A percentile compares a stretch with the other conserved stretches of the same genome.
Conservation (phyloP, 192 early-diverging fungal species). For the Entomortierella beljakovae region DNA sequence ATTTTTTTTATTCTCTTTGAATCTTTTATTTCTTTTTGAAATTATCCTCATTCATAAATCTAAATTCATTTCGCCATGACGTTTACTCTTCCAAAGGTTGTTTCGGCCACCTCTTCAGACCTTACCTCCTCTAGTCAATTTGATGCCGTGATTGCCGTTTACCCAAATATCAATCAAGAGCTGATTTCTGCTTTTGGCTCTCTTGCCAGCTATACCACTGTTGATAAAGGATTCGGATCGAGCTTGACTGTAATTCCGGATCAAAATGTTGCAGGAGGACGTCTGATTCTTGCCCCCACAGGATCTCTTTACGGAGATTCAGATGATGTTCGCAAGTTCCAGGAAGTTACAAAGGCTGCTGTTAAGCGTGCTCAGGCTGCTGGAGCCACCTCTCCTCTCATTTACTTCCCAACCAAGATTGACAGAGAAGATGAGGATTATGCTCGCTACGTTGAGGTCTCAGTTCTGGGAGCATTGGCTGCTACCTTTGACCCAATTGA, state of each 20-base stretch:
- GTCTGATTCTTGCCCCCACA: conserved; percentile 81
- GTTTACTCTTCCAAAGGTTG: conserved; percentile 34
- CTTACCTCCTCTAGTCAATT: conserved; percentile 20
- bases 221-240: conserved; percentile 61
- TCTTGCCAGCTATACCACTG: conserved; percentile 17
- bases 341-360: conserved; percentile 76
- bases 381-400: conserved; percentile 69
- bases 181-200: conserved; percentile 37
- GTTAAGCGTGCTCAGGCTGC: conserved; percentile 72
- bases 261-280: conserved; percentile 66
- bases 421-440: conserved; percentile 64
- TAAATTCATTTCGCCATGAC: conserved; percentile 12
- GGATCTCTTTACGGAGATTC: conserved; percentile 78
- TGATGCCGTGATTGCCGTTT: conserved; percentile 49
- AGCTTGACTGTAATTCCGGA: conserved; percentile 49
- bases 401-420: conserved; percentile 70
- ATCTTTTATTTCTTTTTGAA: too few relatives aligned
- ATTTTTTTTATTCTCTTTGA: too few relatives aligned
- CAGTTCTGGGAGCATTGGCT: conserved; percentile 77
- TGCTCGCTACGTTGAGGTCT: conserved; percentile 76
- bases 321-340: conserved; percentile 85
- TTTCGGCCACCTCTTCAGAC: conserved; percentile 39
- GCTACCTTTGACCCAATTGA: conserved; percentile 84
- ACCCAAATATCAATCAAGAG: conserved; percentile 29
- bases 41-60: not conserved